phyloP scores from a whole-genome alignment of 176 grass and related monocot genomes.

The Puccinellia tenuiflora region DNA sequence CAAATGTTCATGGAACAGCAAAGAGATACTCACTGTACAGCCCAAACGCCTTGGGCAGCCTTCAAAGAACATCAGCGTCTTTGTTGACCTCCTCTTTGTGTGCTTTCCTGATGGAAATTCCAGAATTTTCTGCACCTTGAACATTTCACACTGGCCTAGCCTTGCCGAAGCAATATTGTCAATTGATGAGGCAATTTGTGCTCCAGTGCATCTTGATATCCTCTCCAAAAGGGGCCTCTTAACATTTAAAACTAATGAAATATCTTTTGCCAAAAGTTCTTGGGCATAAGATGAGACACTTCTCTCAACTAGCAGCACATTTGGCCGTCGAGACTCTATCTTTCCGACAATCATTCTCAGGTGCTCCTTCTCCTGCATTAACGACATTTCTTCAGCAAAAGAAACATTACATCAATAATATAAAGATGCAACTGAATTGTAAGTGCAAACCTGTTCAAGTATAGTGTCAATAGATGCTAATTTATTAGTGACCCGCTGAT shows the following conservation, averaged over 20 bases:
- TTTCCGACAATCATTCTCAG: constrained; percentile 58
- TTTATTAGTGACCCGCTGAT: constrained; percentile 77
- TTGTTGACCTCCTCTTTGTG: constrained; percentile 37
- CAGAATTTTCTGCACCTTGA: constrained; percentile 66
- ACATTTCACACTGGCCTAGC: constrained; percentile 69
- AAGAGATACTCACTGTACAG: constrained; percentile 69
- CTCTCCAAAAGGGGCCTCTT: constrained; percentile 84
- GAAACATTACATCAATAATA: not conserved
- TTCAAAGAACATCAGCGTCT: constrained; percentile 98
- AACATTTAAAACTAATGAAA: constrained; percentile 91
- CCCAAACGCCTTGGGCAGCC: constrained; percentile 81
- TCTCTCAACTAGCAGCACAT: constrained; percentile 91
- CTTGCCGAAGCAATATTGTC: constrained; percentile 50
- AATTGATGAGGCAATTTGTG: constrained; percentile 73
- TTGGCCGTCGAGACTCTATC: constrained; percentile 65
- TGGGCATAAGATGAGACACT: constrained; percentile 85
- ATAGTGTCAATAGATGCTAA: constrained; percentile 74
- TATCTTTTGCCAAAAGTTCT: constrained; percentile 73
- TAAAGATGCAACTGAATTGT: constrained; percentile 2
- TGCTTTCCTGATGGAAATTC: constrained; percentile 41
- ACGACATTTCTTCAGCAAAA: constrained; percentile 20
- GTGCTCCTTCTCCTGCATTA: constrained; percentile 75
- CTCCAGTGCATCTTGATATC: constrained; percentile 90
- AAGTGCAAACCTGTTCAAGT: constrained; percentile 69
- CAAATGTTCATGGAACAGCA: not conserved